Evolutionary conservation across 164 flowering plant species (phyloP).

Genomic region (Tetrastigma voinierianum): DNA sequence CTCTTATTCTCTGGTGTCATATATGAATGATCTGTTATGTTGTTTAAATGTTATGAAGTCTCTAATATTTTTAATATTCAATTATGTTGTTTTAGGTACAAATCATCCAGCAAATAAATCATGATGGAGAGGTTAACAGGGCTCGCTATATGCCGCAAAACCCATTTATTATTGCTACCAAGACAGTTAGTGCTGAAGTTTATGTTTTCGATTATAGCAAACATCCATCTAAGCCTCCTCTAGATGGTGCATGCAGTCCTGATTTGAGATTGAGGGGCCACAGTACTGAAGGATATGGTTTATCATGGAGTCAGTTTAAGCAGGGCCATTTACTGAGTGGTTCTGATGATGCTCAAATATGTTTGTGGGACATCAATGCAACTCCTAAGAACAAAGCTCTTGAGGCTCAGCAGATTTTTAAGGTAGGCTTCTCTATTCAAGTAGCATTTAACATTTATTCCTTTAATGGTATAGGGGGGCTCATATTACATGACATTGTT

Average conservation of each 20-base stretch:
- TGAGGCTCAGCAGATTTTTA: no score
- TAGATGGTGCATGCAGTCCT: slow-evolving; percentile 83
- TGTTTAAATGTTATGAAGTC: no score
- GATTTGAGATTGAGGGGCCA: slow-evolving; percentile 94
- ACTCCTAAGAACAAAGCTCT: no score
- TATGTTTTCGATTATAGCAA: slow-evolving; percentile 91
- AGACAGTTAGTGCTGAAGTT: slow-evolving; percentile 91
- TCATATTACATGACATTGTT: no score
- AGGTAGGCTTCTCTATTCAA: slow-evolving; percentile 26
- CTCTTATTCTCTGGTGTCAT: no score
- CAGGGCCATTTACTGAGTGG: slow-evolving; percentile 78
- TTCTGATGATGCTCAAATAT: no score
- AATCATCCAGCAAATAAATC: slow-evolving; percentile 89
- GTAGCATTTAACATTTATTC: background rate
- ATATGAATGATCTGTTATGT: no score
- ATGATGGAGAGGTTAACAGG: slow-evolving; percentile 95
- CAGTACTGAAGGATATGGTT: slow-evolving; percentile 91
- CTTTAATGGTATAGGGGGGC: no score
- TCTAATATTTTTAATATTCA: background rate
- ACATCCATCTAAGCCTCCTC: slow-evolving; percentile 86
- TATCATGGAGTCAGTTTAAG: slow-evolving; percentile 95
- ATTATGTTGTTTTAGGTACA: slow-evolving; percentile 61
- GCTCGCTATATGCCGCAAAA: slow-evolving; percentile 99
- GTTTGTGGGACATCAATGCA: no score
- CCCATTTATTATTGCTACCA: slow-evolving; percentile 84